These are phyloP conservation scores for Teunomyces tritomae DNA, from an alignment of 805 yeast species.

Conservation along the genomic window DNA sequence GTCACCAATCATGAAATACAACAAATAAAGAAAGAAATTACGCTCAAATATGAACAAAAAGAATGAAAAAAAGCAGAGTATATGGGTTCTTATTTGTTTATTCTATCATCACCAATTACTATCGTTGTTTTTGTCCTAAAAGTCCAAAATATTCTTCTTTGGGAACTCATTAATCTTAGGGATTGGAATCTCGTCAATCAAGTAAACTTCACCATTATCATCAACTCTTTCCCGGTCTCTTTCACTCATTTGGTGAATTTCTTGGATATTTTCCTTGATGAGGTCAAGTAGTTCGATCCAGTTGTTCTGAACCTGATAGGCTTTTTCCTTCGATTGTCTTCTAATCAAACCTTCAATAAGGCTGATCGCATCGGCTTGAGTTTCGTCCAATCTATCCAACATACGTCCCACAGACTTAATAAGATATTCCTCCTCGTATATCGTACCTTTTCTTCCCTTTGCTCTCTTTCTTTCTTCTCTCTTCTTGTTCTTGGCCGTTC, in stretches of 20 bases:
- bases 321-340: constrained; percentile 72
- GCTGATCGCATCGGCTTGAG: constrained; percentile 69
- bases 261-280: constrained; percentile 60
- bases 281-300: constrained; percentile 56
- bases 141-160: constrained; percentile 55
- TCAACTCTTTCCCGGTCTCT: constrained; percentile 85
- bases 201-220: constrained; percentile 82
- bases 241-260: constrained; percentile 79
- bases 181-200: constrained; percentile 70
- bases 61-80: not conserved
- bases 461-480: constrained; percentile 96
- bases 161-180: constrained; percentile 69
- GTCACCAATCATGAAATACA: constrained; percentile 24
- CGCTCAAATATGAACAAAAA: not conserved
- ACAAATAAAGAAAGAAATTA: not conserved
- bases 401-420: constrained; percentile 85
- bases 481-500: constrained; percentile 87
- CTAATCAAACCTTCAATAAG: constrained; percentile 76
- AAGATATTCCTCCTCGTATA: constrained; percentile 94
- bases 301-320: constrained; percentile 70
- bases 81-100: not conserved
- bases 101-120: not conserved
- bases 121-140: constrained; percentile 22
- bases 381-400: constrained; percentile 72
- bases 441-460: constrained; percentile 95